A percentile compares a stretch with the other conserved stretches of the same genome.
These are phyloP conservation scores for Ganoderma lingzhi DNA, from an alignment of 1,284 basidiomycete species.

Conservation along the genomic window DNA sequence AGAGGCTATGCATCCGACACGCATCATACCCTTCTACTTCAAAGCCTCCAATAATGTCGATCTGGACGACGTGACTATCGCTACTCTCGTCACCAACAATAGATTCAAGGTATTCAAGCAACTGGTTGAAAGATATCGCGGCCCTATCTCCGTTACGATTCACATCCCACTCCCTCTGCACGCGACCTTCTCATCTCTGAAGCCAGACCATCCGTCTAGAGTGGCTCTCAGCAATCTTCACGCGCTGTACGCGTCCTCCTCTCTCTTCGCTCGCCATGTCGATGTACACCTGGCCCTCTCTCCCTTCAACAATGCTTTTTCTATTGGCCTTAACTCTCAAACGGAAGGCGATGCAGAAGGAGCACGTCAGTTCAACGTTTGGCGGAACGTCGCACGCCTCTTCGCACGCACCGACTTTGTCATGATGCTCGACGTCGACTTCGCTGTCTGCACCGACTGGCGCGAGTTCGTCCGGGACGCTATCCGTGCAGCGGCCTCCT, in stretches of 20 bases:
- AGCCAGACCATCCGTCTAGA: slow-evolving; percentile 39
- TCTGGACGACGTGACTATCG: slow-evolving; percentile 79
- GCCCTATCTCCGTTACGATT: slow-evolving; percentile 84
- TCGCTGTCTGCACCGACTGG: slow-evolving; percentile 84
- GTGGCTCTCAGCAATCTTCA: slow-evolving; percentile 66
- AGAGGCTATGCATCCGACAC: slow-evolving; percentile 71
- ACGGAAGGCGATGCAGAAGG: slow-evolving; percentile 36
- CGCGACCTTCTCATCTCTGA: slow-evolving; percentile 37
- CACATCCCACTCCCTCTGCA: slow-evolving; percentile 59
- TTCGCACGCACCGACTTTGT: slow-evolving; percentile 84
- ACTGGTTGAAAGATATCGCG: slow-evolving; percentile 77
- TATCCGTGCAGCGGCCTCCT: slow-evolving; percentile 29
- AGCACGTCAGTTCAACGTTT: slow-evolving; percentile 85
- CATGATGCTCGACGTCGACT: slow-evolving; percentile 91
- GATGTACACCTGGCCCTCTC: slow-evolving; percentile 91
- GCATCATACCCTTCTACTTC: slow-evolving; percentile 84
- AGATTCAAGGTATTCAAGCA: slow-evolving; percentile 76
- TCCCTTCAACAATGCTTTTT: slow-evolving; percentile 54
- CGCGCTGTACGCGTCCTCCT: slow-evolving; percentile 68
- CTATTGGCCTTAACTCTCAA: slow-evolving; percentile 17
- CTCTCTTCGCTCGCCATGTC: slow-evolving; percentile 71
- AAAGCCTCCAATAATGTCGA: slow-evolving; percentile 60
- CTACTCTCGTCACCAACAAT: slow-evolving; percentile 84
- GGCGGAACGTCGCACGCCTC: slow-evolving; percentile 84
- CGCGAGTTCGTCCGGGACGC: slow-evolving; percentile 57